Base-by-base conservation (phyloP, 805 yeast species). In the Myxozyma sirexii region DNA sequence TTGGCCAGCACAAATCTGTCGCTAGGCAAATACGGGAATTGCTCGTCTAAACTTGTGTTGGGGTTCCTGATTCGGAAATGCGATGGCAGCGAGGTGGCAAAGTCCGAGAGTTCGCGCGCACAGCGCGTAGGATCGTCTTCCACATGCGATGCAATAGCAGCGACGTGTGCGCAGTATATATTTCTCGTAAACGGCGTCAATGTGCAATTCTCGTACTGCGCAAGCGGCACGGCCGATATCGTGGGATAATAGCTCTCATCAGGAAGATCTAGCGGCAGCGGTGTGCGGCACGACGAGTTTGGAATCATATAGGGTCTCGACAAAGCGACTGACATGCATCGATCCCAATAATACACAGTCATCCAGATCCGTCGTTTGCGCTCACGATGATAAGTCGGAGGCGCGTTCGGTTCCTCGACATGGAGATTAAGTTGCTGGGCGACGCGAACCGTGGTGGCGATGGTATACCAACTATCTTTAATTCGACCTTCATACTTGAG, bases 391-490 rank as follows among this genome's bases (percentile, higher is more conserved):
- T 59, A 61, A 15, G 64, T 27, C 21, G 56, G 37, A 8, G 59
- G 60, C 4, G 54, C 13, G 38, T 55, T 42, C 12, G 58, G 59
- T 42, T 54, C 57, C 27, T 61, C 65, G 33, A 52, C 21, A 37
- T 61, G 63, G 35, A 61, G 58, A 24, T 55, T 49, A 39, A 61
- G 42, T 29, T 61, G 63, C 29, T 61, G 65, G 12, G 65, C 65
- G 33, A 58, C 50, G 35, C 62, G 59, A 5, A 58, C 19, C 13
- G 63, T 46, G 6, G 47, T 49, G 19, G 53, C 60, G 26, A 58
- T 17, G 10, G 41, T 45, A 37, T 61, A 61, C 65, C 65, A 61
- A 27, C 54, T 23, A 13, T 61, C 62, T 27, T 59, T 61, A 42
- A 51, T 42, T 4, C 62, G 56, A 4, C 52, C 53, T 35, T 61